These are phyloP conservation scores for Lodderomyces parapsilosis DNA, from an alignment of 1,139 yeast genomes.

Conservation along the genomic window DNA sequence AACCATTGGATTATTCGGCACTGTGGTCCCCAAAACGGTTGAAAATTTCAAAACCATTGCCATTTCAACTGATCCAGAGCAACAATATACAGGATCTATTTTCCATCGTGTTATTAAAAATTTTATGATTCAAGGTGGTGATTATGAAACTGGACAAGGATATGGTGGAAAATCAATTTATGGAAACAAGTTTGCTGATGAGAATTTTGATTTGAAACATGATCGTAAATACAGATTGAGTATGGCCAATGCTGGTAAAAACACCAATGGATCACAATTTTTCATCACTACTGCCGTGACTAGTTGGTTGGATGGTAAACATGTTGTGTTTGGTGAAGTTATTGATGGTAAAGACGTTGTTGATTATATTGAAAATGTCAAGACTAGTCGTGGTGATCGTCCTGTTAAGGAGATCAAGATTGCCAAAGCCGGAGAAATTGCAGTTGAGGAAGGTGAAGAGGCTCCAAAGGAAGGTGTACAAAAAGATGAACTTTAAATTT, in stretches of 20 bases:
- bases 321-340: constrained; percentile 83
- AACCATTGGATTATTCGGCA: constrained; percentile 69
- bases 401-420: constrained; percentile 55
- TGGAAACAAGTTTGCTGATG: constrained; percentile 57
- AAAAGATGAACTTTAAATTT: constrained; percentile 23
- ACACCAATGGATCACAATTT: constrained; percentile 65
- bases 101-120: constrained; percentile 60
- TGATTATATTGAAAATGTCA: constrained; percentile 51
- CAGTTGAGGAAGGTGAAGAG: not conserved
- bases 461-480: constrained; percentile 8
- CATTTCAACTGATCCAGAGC: constrained; percentile 56
- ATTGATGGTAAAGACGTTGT: constrained; percentile 66
- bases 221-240: constrained; percentile 58
- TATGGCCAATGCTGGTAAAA: constrained; percentile 65
- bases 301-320: constrained; percentile 63
- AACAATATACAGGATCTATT: constrained; percentile 49
- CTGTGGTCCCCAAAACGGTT: constrained; percentile 59
- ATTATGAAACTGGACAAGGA: constrained; percentile 58
- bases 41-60: constrained; percentile 61
- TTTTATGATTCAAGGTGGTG: constrained; percentile 66
- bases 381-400: constrained; percentile 48
- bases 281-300: constrained; percentile 64
- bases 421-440: constrained; percentile 44
- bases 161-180: constrained; percentile 61
- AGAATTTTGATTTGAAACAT: constrained; percentile 56